A percentile compares a stretch with the other conserved stretches of the same genome.
These are phyloP conservation scores for Maudiozyma pseudohumilis DNA, from an alignment of 805 yeast genomes.

Conservation along the genomic window DNA sequence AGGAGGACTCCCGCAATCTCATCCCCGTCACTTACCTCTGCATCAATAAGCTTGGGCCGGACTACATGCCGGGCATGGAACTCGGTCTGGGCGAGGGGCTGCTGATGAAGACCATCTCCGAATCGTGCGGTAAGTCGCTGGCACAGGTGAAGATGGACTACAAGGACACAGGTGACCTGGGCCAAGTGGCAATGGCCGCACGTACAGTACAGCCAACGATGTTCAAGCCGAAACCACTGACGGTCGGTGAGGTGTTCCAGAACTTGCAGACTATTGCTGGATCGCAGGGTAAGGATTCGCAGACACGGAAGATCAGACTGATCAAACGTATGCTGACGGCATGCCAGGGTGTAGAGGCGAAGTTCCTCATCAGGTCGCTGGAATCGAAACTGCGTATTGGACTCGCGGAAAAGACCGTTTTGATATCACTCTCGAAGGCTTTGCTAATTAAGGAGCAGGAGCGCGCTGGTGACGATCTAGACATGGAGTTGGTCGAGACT, in stretches of 20 bases:
- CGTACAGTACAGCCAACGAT: constrained; percentile 81
- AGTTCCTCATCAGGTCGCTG: constrained; percentile 76
- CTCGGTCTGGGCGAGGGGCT: constrained; percentile 89
- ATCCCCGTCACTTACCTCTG: constrained; percentile 71
- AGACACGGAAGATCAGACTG: constrained; percentile 60
- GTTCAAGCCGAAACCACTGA: constrained; percentile 83
- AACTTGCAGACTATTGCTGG: constrained; percentile 69
- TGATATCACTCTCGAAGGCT: constrained; percentile 78
- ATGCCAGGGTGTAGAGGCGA: constrained; percentile 80
- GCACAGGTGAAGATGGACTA: constrained; percentile 65
- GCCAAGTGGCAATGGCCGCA: constrained; percentile 76
- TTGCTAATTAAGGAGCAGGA: constrained; percentile 51
- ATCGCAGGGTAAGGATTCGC: constrained; percentile 73
- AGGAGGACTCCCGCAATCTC: constrained; percentile 43
- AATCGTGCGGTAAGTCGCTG: constrained; percentile 74
- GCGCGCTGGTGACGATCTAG: constrained; percentile 20
- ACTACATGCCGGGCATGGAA: constrained; percentile 81
- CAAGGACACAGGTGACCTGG: constrained; percentile 79
- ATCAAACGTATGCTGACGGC: constrained; percentile 81
- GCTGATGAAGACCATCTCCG: constrained; percentile 78
- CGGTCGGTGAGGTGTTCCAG: constrained; percentile 61
- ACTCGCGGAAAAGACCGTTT: constrained; percentile 85
- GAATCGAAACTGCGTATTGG: constrained; percentile 93
- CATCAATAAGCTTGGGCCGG: constrained; percentile 88
- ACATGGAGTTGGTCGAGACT: constrained; percentile 38